Evolutionary conservation across 305 asterid species (phyloP).

Genomic region (Plantago lanceolata): DNA sequence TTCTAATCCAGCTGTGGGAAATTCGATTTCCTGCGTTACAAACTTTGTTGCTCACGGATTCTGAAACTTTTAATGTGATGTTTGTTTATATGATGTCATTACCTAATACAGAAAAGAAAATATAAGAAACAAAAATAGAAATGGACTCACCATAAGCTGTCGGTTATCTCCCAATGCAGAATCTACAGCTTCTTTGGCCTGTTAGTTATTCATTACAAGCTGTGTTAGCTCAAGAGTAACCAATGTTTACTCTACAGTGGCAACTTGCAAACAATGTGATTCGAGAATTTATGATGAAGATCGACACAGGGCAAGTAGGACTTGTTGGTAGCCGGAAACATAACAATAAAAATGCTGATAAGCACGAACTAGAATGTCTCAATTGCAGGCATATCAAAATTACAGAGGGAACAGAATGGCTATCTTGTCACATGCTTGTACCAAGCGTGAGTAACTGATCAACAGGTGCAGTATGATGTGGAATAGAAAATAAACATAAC

Average conservation of each 20-base stretch:
- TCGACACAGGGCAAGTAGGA: no score
- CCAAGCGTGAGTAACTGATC: no score
- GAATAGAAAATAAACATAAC: no score
- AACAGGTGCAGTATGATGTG: no score
- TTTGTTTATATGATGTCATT: constrained; percentile 28
- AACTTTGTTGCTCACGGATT: constrained; percentile 67
- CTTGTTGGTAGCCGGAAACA: no score
- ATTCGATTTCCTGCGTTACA: constrained; percentile 90
- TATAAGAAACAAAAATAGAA: constrained; percentile 19
- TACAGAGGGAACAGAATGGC: no score
- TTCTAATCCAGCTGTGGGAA: constrained; percentile 82
- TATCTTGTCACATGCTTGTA: no score
- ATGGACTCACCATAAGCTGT: constrained; percentile 68
- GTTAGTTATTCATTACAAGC: constrained; percentile 29
- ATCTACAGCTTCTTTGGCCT: constrained; percentile 78
- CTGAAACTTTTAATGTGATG: constrained; percentile 33
- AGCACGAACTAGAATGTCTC: no score
- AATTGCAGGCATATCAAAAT: no score
- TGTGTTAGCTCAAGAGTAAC: constrained; percentile 4
- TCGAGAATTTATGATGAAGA: no score
- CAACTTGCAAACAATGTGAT: not conserved
- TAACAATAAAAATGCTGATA: no score
- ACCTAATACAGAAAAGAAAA: constrained; percentile 7
- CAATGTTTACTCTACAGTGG: not conserved
- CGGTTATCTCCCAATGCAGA: constrained; percentile 52